phyloP scores from a whole-genome alignment of 2,329 filamentous ascomycete genomes.

The Golovinomyces cichoracearum region DNA sequence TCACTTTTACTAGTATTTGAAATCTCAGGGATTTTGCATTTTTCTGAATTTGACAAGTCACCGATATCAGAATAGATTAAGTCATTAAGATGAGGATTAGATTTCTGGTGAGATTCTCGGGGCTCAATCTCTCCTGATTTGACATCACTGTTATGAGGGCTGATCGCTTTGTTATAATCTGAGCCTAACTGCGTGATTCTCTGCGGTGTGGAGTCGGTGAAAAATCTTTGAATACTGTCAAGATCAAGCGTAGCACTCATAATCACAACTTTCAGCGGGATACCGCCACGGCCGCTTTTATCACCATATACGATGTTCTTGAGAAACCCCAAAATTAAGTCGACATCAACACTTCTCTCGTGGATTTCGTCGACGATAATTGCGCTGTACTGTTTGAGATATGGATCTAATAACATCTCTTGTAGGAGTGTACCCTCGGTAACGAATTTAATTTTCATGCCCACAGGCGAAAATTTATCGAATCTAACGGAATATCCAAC shows the following conservation, averaged over 20 bases:
- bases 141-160: not conserved
- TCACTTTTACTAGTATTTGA: not conserved
- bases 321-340: conserved; percentile 69
- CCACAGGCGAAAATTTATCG: conserved; percentile 58
- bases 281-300: conserved; percentile 37
- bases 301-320: conserved; percentile 44
- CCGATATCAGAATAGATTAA: conserved; percentile 6
- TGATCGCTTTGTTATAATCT: conserved; percentile 1
- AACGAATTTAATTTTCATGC: conserved; percentile 73
- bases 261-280: conserved; percentile 64
- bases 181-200: conserved; percentile 9
- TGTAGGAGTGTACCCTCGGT: conserved; percentile 93
- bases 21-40: not conserved
- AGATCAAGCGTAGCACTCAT: conserved; percentile 96
- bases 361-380: conserved; percentile 92
- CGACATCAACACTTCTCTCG: conserved; percentile 82
- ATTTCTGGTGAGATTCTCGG: conserved; percentile 3
- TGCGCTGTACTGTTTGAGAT: conserved; percentile 62
- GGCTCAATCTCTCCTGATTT: not conserved
- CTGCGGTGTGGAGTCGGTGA: conserved; percentile 19
- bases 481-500: conserved; percentile 93
- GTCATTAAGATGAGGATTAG: conserved; percentile 9
- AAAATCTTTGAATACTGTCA: conserved; percentile 51
- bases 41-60: conserved; percentile 1
- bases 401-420: conserved; percentile 67